Evolutionary conservation across 257 asterid species (phyloP).

Genomic region (Linaria vulgaris): DNA sequence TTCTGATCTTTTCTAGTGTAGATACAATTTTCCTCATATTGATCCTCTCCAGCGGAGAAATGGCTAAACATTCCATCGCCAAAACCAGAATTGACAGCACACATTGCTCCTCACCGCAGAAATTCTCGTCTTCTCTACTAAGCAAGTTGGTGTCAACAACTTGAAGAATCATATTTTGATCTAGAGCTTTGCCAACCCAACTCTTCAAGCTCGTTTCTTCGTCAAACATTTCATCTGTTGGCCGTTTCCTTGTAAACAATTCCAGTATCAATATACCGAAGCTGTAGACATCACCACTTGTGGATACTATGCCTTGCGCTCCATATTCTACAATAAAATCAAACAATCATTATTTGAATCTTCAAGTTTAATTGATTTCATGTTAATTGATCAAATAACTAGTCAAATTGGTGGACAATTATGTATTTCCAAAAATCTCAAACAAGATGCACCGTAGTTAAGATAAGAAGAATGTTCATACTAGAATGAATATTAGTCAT

Average conservation of each 20-base stretch:
- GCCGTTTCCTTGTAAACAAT: conserved; percentile 30
- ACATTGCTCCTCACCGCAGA: conserved; percentile 5
- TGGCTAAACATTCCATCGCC: conserved; percentile 25
- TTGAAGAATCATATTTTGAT: conserved; percentile 8
- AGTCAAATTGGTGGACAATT: too few relatives aligned
- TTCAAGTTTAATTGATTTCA: too few relatives aligned
- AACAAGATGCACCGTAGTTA: too few relatives aligned
- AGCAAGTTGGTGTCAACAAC: conserved; percentile 27
- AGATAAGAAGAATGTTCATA: too few relatives aligned
- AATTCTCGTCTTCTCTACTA: conserved; percentile 9
- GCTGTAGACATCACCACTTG: conserved; percentile 33
- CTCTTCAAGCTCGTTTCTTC: conserved; percentile 28
- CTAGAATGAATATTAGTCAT: too few relatives aligned
- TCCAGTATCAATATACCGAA: conserved; percentile 37
- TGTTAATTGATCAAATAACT: too few relatives aligned
- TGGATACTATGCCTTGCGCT: conserved; percentile 32
- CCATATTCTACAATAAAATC: conserved; percentile 30
- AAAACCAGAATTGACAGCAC: conserved; percentile 20
- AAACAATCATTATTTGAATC: background rate
- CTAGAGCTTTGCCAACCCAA: conserved; percentile 28
- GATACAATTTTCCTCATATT: conserved; percentile 29
- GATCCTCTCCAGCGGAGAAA: conserved; percentile 32
- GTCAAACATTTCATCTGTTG: conserved; percentile 26
- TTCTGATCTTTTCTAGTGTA: conserved; percentile 31
- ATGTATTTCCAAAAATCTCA: too few relatives aligned